These are phyloP conservation scores for Sporothrix inflata DNA, from an alignment of 2,329 filamentous ascomycete species.

Conservation along the genomic window DNA sequence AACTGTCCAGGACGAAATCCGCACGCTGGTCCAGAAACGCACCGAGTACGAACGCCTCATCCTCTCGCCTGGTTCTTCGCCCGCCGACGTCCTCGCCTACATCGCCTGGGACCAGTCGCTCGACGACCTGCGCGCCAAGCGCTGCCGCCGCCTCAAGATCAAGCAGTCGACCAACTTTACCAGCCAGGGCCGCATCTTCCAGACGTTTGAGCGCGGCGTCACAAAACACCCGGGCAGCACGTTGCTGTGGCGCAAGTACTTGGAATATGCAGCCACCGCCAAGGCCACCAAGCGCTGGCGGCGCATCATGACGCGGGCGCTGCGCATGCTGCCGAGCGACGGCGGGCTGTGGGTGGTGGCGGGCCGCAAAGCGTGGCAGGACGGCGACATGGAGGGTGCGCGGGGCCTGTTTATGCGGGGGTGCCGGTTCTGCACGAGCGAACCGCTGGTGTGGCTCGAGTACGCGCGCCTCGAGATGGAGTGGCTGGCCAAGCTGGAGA, in stretches of 20 bases:
- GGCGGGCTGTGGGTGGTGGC: conserved; percentile 86
- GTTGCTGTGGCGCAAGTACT: conserved; percentile 86
- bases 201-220: conserved; percentile 85
- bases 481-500: conserved; percentile 81
- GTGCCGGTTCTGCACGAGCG: conserved; percentile 81
- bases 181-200: conserved; percentile 82
- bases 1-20: conserved; percentile 75
- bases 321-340: conserved; percentile 85
- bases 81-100: conserved; percentile 83
- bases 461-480: conserved; percentile 92
- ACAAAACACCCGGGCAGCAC: conserved; percentile 81
- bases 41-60: conserved; percentile 93
- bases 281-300: conserved; percentile 69
- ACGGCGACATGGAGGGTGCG: conserved; percentile 86
- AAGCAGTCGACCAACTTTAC: conserved; percentile 68
- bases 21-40: conserved; percentile 83
- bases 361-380: conserved; percentile 73
- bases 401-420: conserved; percentile 86
- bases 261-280: conserved; percentile 74
- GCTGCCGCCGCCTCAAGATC: conserved; percentile 78
- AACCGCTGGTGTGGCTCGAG: conserved; percentile 79
- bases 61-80: conserved; percentile 75
- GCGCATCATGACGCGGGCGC: conserved; percentile 65
- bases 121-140: conserved; percentile 78
- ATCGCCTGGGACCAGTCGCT: conserved; percentile 71